Percentiles rank a stretch among this genome's conserved stretches.
Evolutionary conservation across 2,329 filamentous ascomycete genomes (phyloP).

Genomic region (Fusarium nelsonii): DNA sequence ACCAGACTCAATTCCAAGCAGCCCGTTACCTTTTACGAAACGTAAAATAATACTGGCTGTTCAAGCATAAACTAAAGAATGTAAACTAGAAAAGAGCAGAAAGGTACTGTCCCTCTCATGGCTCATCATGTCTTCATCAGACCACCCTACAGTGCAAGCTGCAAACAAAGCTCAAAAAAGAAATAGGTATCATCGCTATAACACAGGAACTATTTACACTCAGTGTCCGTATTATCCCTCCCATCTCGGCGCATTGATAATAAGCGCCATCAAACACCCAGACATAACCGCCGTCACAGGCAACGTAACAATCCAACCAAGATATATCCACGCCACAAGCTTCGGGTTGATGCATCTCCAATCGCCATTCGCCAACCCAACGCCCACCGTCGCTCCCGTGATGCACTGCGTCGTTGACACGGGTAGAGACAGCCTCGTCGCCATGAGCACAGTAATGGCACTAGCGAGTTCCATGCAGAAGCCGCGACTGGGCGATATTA

Average conservation of each 20-base stretch:
- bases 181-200: conserved; percentile 19
- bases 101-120: background rate
- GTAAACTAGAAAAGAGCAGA: background rate
- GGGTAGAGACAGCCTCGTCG: conserved; percentile 66
- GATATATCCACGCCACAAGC: conserved; percentile 69
- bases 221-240: conserved; percentile 1
- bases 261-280: conserved; percentile 66
- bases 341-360: conserved; percentile 72
- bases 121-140: background rate
- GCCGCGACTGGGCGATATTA: conserved; percentile 70
- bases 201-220: background rate
- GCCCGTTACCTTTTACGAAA: no score
- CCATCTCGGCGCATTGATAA: conserved; percentile 65
- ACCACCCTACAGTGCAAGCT: background rate
- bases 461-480: conserved; percentile 72
- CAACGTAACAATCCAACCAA: conserved; percentile 65
- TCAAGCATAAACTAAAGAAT: no score
- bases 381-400: conserved; percentile 72
- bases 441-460: conserved; percentile 71
- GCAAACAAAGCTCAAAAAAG: background rate
- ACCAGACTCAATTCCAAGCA: background rate
- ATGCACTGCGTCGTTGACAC: conserved; percentile 76
- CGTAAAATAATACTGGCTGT: no score
- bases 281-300: conserved; percentile 63
- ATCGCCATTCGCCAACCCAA: conserved; percentile 70